Percentiles rank a stretch among this genome's conserved stretches.
Conservation (phyloP, 352 stramenopile genomes). For the Phytopythium sindhum region DNA sequence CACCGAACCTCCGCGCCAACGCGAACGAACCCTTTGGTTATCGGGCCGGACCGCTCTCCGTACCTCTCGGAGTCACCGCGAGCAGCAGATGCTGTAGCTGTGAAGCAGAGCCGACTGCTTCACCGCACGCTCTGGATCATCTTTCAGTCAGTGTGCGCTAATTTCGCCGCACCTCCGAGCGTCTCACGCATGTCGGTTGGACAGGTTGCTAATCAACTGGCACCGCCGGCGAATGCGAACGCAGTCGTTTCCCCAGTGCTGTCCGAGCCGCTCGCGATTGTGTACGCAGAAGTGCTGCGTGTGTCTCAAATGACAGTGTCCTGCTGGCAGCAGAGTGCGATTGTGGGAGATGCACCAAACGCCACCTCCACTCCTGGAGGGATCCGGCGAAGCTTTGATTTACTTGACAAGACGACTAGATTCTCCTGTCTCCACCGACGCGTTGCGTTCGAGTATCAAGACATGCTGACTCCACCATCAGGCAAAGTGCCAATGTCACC, state of each 20-base stretch:
- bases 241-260: slow-evolving; percentile 11
- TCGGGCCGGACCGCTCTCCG: background rate
- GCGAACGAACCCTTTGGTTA: background rate
- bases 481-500: slow-evolving; percentile 38
- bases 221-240: background rate
- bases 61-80: background rate
- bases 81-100: background rate
- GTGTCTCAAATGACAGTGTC: slow-evolving; percentile 10
- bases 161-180: slow-evolving; percentile 20
- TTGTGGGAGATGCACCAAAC: background rate
- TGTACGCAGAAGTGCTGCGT: slow-evolving; percentile 20
- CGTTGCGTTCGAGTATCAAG: slow-evolving; percentile 49
- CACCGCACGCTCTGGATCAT: slow-evolving; percentile 30
- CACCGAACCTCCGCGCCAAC: background rate
- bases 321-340: background rate
- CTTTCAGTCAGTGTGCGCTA: slow-evolving; percentile 35
- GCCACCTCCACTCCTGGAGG: background rate
- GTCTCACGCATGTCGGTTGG: background rate
- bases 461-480: slow-evolving; percentile 34
- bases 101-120: slow-evolving; percentile 15
- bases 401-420: slow-evolving; percentile 50
- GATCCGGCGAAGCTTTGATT: slow-evolving; percentile 62
- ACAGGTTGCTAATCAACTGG: background rate
- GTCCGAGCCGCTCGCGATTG: slow-evolving; percentile 13
- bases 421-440: slow-evolving; percentile 62